A percentile compares a stretch with the other conserved stretches of the same genome.
These are phyloP conservation scores for Cyberlindnera mycetangii DNA, from an alignment of 805 yeast genomes.

Conservation along the genomic window DNA sequence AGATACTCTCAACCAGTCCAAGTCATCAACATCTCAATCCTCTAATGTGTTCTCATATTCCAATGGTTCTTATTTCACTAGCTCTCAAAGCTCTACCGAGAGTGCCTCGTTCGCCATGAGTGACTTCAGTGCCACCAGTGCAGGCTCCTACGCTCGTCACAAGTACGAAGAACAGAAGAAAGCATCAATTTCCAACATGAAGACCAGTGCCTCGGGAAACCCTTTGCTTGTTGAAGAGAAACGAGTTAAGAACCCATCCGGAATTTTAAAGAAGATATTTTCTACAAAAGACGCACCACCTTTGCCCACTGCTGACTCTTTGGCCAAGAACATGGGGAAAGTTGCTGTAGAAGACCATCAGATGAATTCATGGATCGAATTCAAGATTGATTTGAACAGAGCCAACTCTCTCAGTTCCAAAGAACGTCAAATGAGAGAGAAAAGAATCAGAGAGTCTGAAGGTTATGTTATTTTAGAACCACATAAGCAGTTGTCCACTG, in stretches of 20 bases:
- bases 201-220: conserved; percentile 27
- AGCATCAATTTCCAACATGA: conserved; percentile 11
- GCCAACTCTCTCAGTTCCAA: conserved; percentile 63
- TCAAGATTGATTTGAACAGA: conserved; percentile 62
- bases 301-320: conserved; percentile 23
- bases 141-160: conserved; percentile 81
- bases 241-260: conserved; percentile 19
- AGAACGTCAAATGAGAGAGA: conserved; percentile 70
- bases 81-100: conserved; percentile 42
- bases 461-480: conserved; percentile 66
- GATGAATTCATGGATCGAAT: conserved; percentile 48
- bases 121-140: conserved; percentile 85
- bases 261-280: conserved; percentile 17
- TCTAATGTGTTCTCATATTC: conserved; percentile 33
- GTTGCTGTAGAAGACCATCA: conserved; percentile 36
- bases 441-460: conserved; percentile 56
- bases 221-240: conserved; percentile 27
- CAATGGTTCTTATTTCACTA: conserved; percentile 46
- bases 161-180: conserved; percentile 42
- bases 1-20: conserved; percentile 29
- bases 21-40: conserved; percentile 22
- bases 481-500: conserved; percentile 40
- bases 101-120: conserved; percentile 42
- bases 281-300: conserved; percentile 28
- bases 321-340: conserved; percentile 18